These are phyloP conservation scores for Coniochaeta hoffmannii DNA, from an alignment of 2,329 filamentous ascomycete species.

Conservation along the genomic window DNA sequence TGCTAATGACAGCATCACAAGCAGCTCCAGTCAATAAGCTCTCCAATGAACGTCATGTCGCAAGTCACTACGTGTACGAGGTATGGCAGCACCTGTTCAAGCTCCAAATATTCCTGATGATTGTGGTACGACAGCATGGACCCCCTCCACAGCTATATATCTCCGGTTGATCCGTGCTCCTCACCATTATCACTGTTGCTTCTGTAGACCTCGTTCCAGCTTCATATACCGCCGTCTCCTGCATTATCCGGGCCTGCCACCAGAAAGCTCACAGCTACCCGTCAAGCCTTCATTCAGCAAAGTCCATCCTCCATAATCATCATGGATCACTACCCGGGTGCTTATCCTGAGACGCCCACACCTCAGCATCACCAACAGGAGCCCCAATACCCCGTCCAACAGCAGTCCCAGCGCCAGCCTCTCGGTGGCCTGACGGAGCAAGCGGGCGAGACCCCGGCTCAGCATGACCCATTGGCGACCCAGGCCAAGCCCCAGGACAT, in stretches of 20 bases:
- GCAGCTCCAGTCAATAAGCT: background rate
- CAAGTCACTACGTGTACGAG: background rate
- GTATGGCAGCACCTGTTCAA: background rate
- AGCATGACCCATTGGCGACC: background rate
- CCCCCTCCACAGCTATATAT: too few relatives aligned
- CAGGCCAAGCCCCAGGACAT: constrained; percentile 7
- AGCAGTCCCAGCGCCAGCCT: background rate
- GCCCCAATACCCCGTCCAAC: background rate
- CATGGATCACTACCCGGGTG: background rate
- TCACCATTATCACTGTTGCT: too few relatives aligned
- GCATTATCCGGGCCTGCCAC: background rate
- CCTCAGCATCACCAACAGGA: background rate
- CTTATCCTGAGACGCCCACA: background rate
- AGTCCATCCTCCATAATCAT: background rate
- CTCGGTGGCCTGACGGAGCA: background rate
- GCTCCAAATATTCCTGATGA: background rate
- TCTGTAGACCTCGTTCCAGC: too few relatives aligned
- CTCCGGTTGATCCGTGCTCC: too few relatives aligned
- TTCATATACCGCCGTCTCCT: too few relatives aligned
- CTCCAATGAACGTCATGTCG: background rate
- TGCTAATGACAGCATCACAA: background rate
- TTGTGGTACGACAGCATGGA: too few relatives aligned
- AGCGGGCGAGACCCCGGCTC: background rate
- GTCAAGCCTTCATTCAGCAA: too few relatives aligned
- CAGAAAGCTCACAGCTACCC: background rate